Percentiles rank a stretch among this genome's conserved stretches.
phyloP scores from a whole-genome alignment of 179 eudicot genomes.

The Spinacia oleracea region DNA sequence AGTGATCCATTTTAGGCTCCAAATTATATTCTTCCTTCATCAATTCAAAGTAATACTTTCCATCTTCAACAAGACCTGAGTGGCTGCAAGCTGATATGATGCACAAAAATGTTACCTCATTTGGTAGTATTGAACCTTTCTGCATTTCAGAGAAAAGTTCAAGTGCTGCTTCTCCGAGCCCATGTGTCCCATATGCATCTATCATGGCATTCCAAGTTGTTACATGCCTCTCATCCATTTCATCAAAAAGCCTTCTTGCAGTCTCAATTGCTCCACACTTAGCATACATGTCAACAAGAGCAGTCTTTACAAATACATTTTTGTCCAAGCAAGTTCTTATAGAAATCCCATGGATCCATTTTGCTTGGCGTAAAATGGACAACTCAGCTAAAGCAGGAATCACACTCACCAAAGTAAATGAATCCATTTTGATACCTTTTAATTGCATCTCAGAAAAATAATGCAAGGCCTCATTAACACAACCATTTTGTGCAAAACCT shows the following conservation, averaged over 20 bases:
- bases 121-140: conserved; percentile 41
- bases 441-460: conserved; percentile 44
- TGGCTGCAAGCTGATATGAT: conserved; percentile 77
- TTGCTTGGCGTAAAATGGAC: conserved; percentile 56
- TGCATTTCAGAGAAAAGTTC: conserved; percentile 55
- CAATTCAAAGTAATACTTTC: conserved; percentile 43
- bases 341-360: conserved; percentile 68
- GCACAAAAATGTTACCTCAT: conserved; percentile 61
- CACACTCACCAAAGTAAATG: conserved; percentile 65
- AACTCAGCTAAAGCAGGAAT: conserved; percentile 69
- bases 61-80: conserved; percentile 64
- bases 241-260: conserved; percentile 61
- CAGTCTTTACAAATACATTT: conserved; percentile 62
- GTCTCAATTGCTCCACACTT: conserved; percentile 69
- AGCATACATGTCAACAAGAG: conserved; percentile 77
- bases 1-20: conserved; percentile 69
- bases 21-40: conserved; percentile 56
- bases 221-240: conserved; percentile 56
- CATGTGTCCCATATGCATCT: conserved; percentile 80
- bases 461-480: conserved; percentile 49
- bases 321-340: conserved; percentile 51
- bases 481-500: conserved; percentile 65
- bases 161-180: conserved; percentile 49
- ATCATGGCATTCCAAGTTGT: conserved; percentile 86
- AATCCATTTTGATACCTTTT: conserved; percentile 44